Percentiles rank a stretch among this genome's conserved stretches.
These are phyloP conservation scores for Parietichytrium sp. DNA, from an alignment of 108 stramenopile species.

Conservation along the genomic window DNA sequence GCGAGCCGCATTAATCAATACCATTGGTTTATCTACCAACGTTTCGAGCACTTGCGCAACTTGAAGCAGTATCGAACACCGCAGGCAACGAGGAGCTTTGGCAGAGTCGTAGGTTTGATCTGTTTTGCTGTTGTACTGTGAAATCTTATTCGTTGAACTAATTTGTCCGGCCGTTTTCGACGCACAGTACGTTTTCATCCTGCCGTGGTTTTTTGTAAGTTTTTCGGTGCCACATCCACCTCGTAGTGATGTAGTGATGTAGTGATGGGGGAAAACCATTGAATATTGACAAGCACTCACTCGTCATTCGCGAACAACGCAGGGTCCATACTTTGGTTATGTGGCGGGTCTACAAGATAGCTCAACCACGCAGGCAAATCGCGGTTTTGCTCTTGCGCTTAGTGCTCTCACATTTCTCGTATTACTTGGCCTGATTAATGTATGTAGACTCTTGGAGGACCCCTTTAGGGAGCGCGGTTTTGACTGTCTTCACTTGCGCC, in stretches of 20 bases:
- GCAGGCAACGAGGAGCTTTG: conserved; percentile 16
- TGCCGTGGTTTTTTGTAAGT: conserved; percentile 37
- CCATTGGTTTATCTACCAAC: conserved; percentile 21
- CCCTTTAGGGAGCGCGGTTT: conserved; percentile 25
- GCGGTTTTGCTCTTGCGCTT: background rate
- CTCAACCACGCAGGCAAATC: too few relatives aligned
- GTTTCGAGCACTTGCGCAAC: conserved; percentile 25
- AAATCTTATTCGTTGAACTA: too few relatives aligned
- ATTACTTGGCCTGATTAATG: conserved; percentile 15
- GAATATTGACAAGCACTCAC: too few relatives aligned
- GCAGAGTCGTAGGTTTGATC: too few relatives aligned
- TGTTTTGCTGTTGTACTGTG: too few relatives aligned
- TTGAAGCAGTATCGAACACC: conserved; percentile 12
- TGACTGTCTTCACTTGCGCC: background rate
- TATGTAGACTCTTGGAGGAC: background rate
- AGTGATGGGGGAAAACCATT: too few relatives aligned
- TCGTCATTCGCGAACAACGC: too few relatives aligned
- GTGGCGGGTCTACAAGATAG: background rate
- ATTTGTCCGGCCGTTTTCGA: too few relatives aligned
- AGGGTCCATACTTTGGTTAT: conserved; percentile 29
- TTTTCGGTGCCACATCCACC: too few relatives aligned
- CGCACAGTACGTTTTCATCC: background rate
- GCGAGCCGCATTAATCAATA: conserved; percentile 10
- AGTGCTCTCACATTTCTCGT: conserved; percentile 5
- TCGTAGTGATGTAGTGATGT: too few relatives aligned